Evolutionary conservation across 257 asterid species (phyloP).

Genomic region (Gentiana macrophylla): DNA sequence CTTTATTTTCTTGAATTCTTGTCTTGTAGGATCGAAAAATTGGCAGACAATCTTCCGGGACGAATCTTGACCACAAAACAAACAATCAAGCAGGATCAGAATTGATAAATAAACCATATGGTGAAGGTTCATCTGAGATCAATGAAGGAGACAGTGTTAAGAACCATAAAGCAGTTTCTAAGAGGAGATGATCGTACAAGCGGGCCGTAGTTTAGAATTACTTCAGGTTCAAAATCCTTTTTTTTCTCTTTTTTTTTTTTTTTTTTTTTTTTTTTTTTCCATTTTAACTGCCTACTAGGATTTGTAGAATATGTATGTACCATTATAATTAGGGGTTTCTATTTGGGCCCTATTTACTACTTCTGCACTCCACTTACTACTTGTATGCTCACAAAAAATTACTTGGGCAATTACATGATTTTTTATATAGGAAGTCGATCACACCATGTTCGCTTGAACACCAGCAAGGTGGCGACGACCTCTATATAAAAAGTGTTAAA

Average conservation of each 20-base stretch:
- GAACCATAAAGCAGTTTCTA: slow-evolving; percentile 28
- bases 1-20: neutral
- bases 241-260: neutral
- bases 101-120: slow-evolving; percentile 21
- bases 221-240: slow-evolving; percentile 9
- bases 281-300: neutral
- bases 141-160: slow-evolving; percentile 39
- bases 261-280: neutral
- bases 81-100: slow-evolving; percentile 25
- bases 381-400: neutral
- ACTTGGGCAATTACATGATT: too few species aligned
- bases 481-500: too few species aligned
- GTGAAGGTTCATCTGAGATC: slow-evolving; percentile 33
- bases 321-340: too few species aligned
- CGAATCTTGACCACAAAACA: slow-evolving; percentile 29
- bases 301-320: slow-evolving; percentile 9
- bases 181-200: slow-evolving; percentile 26
- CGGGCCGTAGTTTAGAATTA: slow-evolving; percentile 12
- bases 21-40: slow-evolving; percentile 42
- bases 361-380: too few species aligned
- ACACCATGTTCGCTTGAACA: too few species aligned
- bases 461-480: too few species aligned
- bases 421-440: too few species aligned
- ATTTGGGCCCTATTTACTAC: too few species aligned
- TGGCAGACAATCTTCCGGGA: slow-evolving; percentile 35